These are phyloP conservation scores for Ophiostoma ulmi DNA, from an alignment of 2,329 filamentous ascomycete species.

Conservation along the genomic window DNA sequence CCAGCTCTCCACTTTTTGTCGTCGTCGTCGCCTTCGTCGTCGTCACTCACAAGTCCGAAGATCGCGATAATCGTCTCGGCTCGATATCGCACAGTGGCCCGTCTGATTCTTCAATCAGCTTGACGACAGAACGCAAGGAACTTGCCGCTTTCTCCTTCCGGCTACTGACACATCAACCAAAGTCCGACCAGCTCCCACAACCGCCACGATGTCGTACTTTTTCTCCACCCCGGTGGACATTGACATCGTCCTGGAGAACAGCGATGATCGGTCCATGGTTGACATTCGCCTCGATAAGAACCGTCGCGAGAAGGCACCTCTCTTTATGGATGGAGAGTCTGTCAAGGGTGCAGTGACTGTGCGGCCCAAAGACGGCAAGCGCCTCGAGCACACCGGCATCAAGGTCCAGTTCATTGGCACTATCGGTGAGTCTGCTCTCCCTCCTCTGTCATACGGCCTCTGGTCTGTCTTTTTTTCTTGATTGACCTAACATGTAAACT, in stretches of 20 bases:
- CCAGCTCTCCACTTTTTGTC: slow-evolving; percentile 10
- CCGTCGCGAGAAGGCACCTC: slow-evolving; percentile 88
- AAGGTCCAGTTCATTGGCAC: slow-evolving; percentile 99
- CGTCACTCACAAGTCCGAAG: neutral
- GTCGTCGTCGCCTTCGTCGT: neutral
- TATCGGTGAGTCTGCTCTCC: slow-evolving; percentile 61
- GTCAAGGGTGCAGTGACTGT: slow-evolving; percentile 95
- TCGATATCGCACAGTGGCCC: neutral
- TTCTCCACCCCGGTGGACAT: slow-evolving; percentile 98
- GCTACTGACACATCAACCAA: neutral
- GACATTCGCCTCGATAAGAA: slow-evolving; percentile 99
- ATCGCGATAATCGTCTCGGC: slow-evolving; percentile 14
- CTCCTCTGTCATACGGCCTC: neutral
- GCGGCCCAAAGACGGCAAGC: slow-evolving; percentile 94
- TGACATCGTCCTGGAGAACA: slow-evolving; percentile 93
- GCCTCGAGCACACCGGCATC: slow-evolving; percentile 95
- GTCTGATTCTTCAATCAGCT: neutral
- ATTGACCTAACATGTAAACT: neutral
- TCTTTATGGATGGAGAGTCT: slow-evolving; percentile 97
- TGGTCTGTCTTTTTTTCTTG: neutral
- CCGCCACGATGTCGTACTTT: slow-evolving; percentile 79
- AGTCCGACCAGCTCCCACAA: neutral
- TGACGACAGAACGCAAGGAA: neutral
- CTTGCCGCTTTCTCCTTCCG: neutral
- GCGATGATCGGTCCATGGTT: slow-evolving; percentile 88